Conservation (phyloP, 1,284 basidiomycete species). For the Ganoderma lingzhi region DNA sequence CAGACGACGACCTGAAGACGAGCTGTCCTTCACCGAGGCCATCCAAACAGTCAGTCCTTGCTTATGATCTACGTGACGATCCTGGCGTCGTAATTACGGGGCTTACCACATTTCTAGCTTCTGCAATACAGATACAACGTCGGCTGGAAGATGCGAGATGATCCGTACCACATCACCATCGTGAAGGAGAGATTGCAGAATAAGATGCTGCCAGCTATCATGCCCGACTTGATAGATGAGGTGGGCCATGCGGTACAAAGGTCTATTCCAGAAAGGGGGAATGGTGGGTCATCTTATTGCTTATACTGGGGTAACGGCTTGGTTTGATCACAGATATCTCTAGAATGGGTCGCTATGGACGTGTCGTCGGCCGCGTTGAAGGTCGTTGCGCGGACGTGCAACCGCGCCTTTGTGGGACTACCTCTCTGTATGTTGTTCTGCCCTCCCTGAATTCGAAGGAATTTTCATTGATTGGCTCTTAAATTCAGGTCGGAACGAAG, state of each 20-base stretch:
- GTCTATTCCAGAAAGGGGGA: constrained; percentile 29
- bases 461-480: not conserved
- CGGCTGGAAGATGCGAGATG: constrained; percentile 33
- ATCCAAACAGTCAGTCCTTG: constrained; percentile 34
- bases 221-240: constrained; percentile 44
- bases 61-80: not conserved
- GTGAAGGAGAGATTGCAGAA: constrained; percentile 39
- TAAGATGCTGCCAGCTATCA: constrained; percentile 39
- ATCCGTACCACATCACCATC: constrained; percentile 40
- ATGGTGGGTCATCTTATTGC: constrained; percentile 21
- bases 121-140: constrained; percentile 40
- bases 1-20: constrained; percentile 43
- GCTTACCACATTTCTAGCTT: constrained; percentile 19
- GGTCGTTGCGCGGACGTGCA: constrained; percentile 36
- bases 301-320: not conserved
- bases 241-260: constrained; percentile 41
- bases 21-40: constrained; percentile 42
- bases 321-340: not conserved
- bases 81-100: not conserved
- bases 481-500: constrained; percentile 43
- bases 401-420: constrained; percentile 39
- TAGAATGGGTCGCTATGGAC: constrained; percentile 35
- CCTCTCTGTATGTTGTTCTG: constrained; percentile 35
- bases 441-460: not conserved
- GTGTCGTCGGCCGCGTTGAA: constrained; percentile 27